phyloP scores from a whole-genome alignment of 345 rosid genomes.

The Gynandropsis gynandra region DNA sequence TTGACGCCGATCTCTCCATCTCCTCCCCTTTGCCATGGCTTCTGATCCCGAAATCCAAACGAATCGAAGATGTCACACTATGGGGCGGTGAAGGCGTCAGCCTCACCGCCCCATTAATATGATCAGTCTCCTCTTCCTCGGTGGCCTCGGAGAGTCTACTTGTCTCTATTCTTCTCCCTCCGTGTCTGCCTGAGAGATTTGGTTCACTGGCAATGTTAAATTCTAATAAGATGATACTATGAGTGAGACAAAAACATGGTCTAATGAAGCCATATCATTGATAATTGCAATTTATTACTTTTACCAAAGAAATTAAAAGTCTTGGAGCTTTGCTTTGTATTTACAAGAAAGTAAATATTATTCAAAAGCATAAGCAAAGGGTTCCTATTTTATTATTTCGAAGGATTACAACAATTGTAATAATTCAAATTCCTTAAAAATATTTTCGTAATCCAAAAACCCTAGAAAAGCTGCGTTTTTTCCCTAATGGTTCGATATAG shows the following conservation, averaged over 20 bases:
- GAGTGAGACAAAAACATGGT: no score
- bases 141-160: conserved; percentile 32
- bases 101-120: conserved; percentile 39
- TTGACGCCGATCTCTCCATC: conserved; percentile 46
- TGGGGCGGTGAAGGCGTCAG: conserved; percentile 74
- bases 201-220: conserved; percentile 18
- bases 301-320: no score
- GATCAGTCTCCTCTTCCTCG: conserved; percentile 34
- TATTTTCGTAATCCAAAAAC: not conserved
- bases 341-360: no score
- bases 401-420: no score
- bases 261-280: no score
- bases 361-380: no score
- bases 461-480: no score
- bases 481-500: no score
- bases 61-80: conserved; percentile 79
- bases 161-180: conserved; percentile 42
- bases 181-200: conserved; percentile 30
- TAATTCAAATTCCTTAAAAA: no score
- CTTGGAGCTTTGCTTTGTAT: no score
- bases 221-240: not conserved
- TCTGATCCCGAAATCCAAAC: conserved; percentile 62
- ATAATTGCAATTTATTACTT: no score
- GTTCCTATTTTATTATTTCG: no score
- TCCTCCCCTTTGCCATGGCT: conserved; percentile 36